Conservation (phyloP, 1,284 basidiomycete genomes). For the Farysia itapuensis region DNA sequence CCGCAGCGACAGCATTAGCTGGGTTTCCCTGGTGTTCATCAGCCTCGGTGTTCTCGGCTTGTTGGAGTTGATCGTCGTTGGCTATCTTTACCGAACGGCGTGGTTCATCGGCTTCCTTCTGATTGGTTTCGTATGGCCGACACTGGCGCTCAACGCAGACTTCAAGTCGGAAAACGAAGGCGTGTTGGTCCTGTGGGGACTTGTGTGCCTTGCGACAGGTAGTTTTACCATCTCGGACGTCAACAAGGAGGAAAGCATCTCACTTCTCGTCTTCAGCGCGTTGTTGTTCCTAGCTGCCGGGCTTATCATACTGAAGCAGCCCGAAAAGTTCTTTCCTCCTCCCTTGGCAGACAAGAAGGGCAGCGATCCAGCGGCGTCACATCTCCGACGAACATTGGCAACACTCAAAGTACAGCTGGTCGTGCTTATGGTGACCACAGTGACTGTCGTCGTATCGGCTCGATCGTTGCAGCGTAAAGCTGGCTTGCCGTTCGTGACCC, state of each 20-base stretch:
- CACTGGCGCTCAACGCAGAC: slow-evolving; percentile 23
- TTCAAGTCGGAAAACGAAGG: slow-evolving; percentile 46
- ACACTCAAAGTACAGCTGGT: slow-evolving; percentile 48
- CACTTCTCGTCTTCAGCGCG: slow-evolving; percentile 36
- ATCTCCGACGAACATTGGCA: slow-evolving; percentile 28
- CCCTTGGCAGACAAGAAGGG: not conserved
- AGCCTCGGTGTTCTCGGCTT: slow-evolving; percentile 11
- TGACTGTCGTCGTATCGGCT: slow-evolving; percentile 66
- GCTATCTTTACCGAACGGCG: slow-evolving; percentile 66
- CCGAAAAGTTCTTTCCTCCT: slow-evolving; percentile 20
- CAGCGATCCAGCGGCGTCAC: not conserved
- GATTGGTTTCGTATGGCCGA: slow-evolving; percentile 70
- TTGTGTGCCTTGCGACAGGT: slow-evolving; percentile 66
- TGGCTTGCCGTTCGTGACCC: slow-evolving; percentile 71
- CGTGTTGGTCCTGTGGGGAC: slow-evolving; percentile 64
- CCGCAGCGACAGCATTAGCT: not conserved
- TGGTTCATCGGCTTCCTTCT: slow-evolving; percentile 73
- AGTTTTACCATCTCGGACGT: slow-evolving; percentile 74
- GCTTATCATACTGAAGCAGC: slow-evolving; percentile 2
- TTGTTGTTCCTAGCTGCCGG: slow-evolving; percentile 26
- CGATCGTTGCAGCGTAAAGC: slow-evolving; percentile 68
- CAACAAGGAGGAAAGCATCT: slow-evolving; percentile 71
- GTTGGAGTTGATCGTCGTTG: slow-evolving; percentile 71
- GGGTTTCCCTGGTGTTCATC: not conserved
- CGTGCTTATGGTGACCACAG: slow-evolving; percentile 64